Percentiles rank a stretch among this genome's conserved stretches.
Conservation (phyloP, 73 alveolate genomes). For the Urostyla sp. region DNA sequence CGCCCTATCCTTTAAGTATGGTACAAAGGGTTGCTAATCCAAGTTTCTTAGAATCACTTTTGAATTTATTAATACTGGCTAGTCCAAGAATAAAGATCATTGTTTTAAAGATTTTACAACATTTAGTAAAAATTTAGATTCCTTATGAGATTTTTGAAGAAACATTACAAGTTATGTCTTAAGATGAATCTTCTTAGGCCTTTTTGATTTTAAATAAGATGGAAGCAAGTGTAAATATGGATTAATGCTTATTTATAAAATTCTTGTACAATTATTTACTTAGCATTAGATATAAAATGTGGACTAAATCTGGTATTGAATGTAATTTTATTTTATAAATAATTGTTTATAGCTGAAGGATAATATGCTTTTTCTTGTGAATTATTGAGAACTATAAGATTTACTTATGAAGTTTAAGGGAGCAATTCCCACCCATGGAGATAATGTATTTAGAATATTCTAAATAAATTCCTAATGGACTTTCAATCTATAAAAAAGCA, state of each 20-base stretch:
- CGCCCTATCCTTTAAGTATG: conserved; percentile 60
- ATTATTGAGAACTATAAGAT: conserved; percentile 40
- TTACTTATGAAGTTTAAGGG: conserved; percentile 22
- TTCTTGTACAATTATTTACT: conserved; percentile 66
- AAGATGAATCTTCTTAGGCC: conserved; percentile 40
- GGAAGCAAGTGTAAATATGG: conserved; percentile 44
- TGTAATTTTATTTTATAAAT: conserved; percentile 20
- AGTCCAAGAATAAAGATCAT: conserved; percentile 64
- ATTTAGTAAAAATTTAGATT: conserved; percentile 50
- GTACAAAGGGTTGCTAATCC: conserved; percentile 74
- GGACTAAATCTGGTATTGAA: conserved; percentile 62
- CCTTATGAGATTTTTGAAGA: conserved; percentile 70
- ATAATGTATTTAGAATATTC: neutral
- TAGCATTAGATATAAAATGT: conserved; percentile 61
- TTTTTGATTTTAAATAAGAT: conserved; percentile 48
- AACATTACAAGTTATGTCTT: conserved; percentile 33
- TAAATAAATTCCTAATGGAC: conserved; percentile 17
- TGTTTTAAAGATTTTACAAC: conserved; percentile 50
- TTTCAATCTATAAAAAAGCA: conserved; percentile 23
- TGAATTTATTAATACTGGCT: conserved; percentile 35
- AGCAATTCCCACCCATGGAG: conserved; percentile 53
- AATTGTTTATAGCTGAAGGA: conserved; percentile 55
- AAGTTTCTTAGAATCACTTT: conserved; percentile 30
- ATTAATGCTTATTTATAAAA: conserved; percentile 42
- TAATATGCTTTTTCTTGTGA: conserved; percentile 59